A percentile compares a stretch with the other conserved stretches of the same genome.
Conservation (phyloP, 2,329 filamentous ascomycete genomes). For the Exophiala dermatitidis region DNA sequence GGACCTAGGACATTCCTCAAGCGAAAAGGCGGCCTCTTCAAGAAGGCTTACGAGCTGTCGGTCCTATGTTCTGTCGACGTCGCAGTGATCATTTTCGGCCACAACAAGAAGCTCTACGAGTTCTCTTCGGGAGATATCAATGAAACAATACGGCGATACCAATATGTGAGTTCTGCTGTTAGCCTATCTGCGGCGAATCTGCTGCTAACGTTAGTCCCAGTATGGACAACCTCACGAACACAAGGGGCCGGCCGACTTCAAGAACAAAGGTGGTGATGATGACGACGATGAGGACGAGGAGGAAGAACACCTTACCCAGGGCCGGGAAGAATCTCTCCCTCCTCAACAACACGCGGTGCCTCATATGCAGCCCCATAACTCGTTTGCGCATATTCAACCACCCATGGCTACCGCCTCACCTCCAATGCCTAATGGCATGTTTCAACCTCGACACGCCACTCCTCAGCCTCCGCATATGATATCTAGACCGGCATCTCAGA, state of each 20-base stretch:
- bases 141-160: slow-evolving; percentile 78
- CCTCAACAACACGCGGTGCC: slow-evolving; percentile 45
- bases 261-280: slow-evolving; percentile 67
- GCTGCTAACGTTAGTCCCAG: slow-evolving; percentile 41
- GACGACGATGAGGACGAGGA: slow-evolving; percentile 75
- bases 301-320: slow-evolving; percentile 48
- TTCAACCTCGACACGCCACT: slow-evolving; percentile 67
- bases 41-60: slow-evolving; percentile 97
- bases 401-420: slow-evolving; percentile 80
- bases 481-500: slow-evolving; percentile 72
- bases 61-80: slow-evolving; percentile 98
- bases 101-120: slow-evolving; percentile 98
- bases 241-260: slow-evolving; percentile 90
- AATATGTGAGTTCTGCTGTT: slow-evolving; percentile 62
- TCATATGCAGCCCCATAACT: slow-evolving; percentile 59
- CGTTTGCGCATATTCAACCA: slow-evolving; percentile 75
- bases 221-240: slow-evolving; percentile 91
- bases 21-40: slow-evolving; percentile 96
- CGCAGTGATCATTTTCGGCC: slow-evolving; percentile 95
- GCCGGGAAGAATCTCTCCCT: slow-evolving; percentile 56
- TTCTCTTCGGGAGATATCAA: slow-evolving; percentile 93
- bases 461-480: slow-evolving; percentile 65
- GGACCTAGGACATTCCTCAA: slow-evolving; percentile 81
- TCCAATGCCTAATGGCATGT: slow-evolving; percentile 72
- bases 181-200: not conserved